A percentile compares a stretch with the other conserved stretches of the same genome.
Conservation (phyloP, 768 basidiomycete species). For the Russula griseocarnosa region DNA sequence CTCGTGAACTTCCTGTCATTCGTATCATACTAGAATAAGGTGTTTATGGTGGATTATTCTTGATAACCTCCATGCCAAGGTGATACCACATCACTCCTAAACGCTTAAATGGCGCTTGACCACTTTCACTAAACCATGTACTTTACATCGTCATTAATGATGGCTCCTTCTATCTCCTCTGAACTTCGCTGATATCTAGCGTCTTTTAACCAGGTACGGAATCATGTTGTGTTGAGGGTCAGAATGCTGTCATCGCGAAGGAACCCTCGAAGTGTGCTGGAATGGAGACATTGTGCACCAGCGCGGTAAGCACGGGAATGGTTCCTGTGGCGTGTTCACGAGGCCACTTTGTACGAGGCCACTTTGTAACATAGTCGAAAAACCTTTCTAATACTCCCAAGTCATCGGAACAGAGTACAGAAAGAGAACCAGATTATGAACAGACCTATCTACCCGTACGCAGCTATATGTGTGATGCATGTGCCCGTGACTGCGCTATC, state of each 20-base stretch:
- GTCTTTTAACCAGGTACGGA: not conserved
- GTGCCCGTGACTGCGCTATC: too few species aligned
- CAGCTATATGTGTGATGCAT: too few species aligned
- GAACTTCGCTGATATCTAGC: not conserved
- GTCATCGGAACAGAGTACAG: not conserved
- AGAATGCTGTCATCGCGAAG: not conserved
- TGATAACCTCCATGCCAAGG: not conserved
- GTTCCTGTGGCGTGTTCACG: not conserved
- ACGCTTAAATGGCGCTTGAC: not conserved
- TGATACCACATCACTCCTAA: not conserved
- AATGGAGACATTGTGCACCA: not conserved
- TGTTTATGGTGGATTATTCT: not conserved
- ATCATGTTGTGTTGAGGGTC: not conserved
- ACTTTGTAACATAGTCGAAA: not conserved
- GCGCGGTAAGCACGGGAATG: not conserved
- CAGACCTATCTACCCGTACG: too few species aligned
- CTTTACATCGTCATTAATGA: not conserved
- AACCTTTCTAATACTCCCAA: not conserved
- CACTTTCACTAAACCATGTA: not conserved
- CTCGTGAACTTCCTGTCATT: not conserved
- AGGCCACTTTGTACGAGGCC: too few species aligned
- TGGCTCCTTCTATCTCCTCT: not conserved
- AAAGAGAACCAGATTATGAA: not conserved
- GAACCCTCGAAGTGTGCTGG: not conserved
- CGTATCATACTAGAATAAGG: too few species aligned